Percentiles rank a stretch among this genome's conserved stretches.
Conservation (phyloP, 192 early-diverging fungal genomes). For the Coemansia sp. region DNA sequence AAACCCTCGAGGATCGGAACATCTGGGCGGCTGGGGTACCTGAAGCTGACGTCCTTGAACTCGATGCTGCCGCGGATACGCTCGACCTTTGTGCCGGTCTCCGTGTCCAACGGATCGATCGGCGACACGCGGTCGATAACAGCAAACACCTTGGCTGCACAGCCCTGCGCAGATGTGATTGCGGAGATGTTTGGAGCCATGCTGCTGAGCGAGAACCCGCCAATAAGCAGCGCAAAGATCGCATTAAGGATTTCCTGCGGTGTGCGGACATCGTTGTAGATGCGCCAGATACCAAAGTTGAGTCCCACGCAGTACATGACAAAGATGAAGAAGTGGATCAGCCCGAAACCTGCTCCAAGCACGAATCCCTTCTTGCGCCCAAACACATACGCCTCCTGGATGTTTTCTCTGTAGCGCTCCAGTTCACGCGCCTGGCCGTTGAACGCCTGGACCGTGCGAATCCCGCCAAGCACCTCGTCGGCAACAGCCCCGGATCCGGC, state of each 20-base stretch:
- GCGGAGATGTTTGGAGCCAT: slow-evolving; percentile 69
- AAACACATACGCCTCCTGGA: slow-evolving; percentile 64
- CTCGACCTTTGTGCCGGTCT: slow-evolving; percentile 38
- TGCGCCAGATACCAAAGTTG: slow-evolving; percentile 70
- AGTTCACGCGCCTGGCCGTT: slow-evolving; percentile 71
- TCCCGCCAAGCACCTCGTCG: slow-evolving; percentile 75
- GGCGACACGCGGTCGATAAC: slow-evolving; percentile 78
- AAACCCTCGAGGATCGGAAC: slow-evolving; percentile 75
- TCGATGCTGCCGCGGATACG: slow-evolving; percentile 62
- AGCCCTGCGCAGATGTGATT: slow-evolving; percentile 70
- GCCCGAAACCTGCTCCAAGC: slow-evolving; percentile 66
- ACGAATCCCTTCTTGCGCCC: slow-evolving; percentile 65
- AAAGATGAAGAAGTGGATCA: slow-evolving; percentile 73
- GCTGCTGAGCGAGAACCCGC: slow-evolving; percentile 67
- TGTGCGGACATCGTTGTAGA: slow-evolving; percentile 47
- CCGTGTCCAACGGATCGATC: slow-evolving; percentile 61
- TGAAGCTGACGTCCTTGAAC: slow-evolving; percentile 76
- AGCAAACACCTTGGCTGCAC: slow-evolving; percentile 73
- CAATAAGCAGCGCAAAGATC: slow-evolving; percentile 85
- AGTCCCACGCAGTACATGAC: slow-evolving; percentile 71
- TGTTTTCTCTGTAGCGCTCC: slow-evolving; percentile 59
- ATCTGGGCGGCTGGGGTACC: slow-evolving; percentile 79
- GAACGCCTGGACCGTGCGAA: slow-evolving; percentile 83
- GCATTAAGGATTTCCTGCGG: slow-evolving; percentile 68
- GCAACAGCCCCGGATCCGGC: slow-evolving; percentile 81